phyloP scores from a whole-genome alignment of 2,329 filamentous ascomycete genomes.

The Arthrobotrys conoides region DNA sequence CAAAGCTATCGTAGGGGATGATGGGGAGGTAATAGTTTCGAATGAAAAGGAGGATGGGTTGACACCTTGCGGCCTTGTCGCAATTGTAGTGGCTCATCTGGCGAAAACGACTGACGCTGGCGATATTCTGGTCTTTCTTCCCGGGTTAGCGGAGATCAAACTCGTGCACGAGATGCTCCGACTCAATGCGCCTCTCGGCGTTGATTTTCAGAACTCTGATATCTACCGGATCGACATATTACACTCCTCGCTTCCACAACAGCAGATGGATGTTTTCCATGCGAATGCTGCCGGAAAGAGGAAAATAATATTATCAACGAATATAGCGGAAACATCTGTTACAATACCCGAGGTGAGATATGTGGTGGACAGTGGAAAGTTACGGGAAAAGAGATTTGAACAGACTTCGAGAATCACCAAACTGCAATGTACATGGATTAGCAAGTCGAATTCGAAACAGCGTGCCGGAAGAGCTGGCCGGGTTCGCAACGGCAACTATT shows the following conservation, averaged over 20 bases:
- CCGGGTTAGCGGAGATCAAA: slow-evolving; percentile 66
- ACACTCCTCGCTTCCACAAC: slow-evolving; percentile 69
- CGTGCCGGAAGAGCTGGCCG: slow-evolving; percentile 71
- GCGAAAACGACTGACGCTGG: slow-evolving; percentile 68
- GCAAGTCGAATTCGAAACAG: slow-evolving; percentile 69
- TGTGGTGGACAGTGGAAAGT: slow-evolving; percentile 70
- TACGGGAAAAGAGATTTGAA: slow-evolving; percentile 67
- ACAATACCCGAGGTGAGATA: slow-evolving; percentile 71
- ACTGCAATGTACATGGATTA: slow-evolving; percentile 69
- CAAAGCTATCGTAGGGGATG: slow-evolving; percentile 63
- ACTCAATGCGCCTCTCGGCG: slow-evolving; percentile 66
- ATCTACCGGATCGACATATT: slow-evolving; percentile 69
- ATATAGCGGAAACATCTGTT: slow-evolving; percentile 71
- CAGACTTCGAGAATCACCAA: slow-evolving; percentile 66
- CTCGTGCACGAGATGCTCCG: slow-evolving; percentile 66
- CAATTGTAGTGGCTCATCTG: slow-evolving; percentile 69
- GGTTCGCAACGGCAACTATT: slow-evolving; percentile 70
- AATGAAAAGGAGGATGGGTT: slow-evolving; percentile 66
- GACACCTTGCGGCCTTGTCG: slow-evolving; percentile 68
- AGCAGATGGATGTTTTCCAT: slow-evolving; percentile 68
- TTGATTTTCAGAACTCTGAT: slow-evolving; percentile 67
- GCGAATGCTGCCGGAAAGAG: slow-evolving; percentile 67
- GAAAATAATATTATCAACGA: slow-evolving; percentile 71
- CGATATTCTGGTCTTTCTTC: slow-evolving; percentile 70
- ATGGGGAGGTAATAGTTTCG: slow-evolving; percentile 62